Conservation (phyloP, 441 rosid genomes). For the Metrosideros polymorpha region DNA sequence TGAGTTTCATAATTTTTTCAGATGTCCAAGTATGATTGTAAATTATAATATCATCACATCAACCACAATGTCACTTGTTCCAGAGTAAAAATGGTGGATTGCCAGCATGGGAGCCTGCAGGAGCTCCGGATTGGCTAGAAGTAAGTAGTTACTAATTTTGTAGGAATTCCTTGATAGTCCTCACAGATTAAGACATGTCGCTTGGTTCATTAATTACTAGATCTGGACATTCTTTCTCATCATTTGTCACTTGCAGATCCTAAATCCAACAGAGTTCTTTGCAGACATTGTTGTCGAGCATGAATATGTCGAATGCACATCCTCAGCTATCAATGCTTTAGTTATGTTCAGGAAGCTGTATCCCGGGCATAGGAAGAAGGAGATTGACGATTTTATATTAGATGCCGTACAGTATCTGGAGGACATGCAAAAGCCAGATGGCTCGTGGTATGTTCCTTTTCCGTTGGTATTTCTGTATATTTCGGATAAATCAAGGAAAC, state of each 20-base stretch:
- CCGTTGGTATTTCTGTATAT: neutral
- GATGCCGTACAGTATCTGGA: neutral
- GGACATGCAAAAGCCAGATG: conserved; percentile 4
- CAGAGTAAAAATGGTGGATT: conserved; percentile 69
- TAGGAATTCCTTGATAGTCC: neutral
- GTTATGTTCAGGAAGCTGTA: neutral
- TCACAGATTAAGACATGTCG: neutral
- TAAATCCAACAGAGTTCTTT: conserved; percentile 64
- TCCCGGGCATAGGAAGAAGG: neutral
- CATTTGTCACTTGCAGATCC: conserved; percentile 17
- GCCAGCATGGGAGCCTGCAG: conserved; percentile 66
- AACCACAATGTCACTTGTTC: neutral
- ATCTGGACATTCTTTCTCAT: neutral
- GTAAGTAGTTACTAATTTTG: conserved; percentile 13
- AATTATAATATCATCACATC: neutral
- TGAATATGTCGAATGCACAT: conserved; percentile 7
- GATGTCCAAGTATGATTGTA: neutral
- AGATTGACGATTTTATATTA: neutral
- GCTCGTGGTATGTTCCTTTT: neutral
- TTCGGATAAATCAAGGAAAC: neutral
- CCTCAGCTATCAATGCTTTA: neutral
- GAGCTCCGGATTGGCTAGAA: conserved; percentile 66
- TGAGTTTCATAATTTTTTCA: neutral
- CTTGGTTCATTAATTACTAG: neutral
- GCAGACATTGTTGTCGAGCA: conserved; percentile 58